Evolutionary conservation across 2,329 filamentous ascomycete species (phyloP), one percentile per base, ranked within the genome.

Genomic region (Trichothecium roseum): DNA sequence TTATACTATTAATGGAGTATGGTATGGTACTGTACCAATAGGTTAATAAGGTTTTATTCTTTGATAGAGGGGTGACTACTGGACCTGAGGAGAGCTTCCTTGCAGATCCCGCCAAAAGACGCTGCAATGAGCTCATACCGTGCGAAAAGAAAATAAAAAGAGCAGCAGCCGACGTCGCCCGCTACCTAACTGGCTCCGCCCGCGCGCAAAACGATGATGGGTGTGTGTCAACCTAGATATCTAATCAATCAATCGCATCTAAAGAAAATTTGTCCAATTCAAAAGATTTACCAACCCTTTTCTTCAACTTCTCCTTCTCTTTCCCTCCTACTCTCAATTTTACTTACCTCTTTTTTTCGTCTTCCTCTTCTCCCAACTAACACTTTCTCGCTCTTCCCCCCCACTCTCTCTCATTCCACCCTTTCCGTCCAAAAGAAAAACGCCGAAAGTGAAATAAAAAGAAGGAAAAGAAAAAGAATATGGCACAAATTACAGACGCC

Each of bases 401-500:
- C 20, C 5, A n/a, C 8, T 7, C 32, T 17, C 18, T 27, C n/a
- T n/a, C n/a, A n/a, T n/a, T n/a, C n/a, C n/a, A n/a, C n/a, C n/a
- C n/a, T n/a, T n/a, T 40, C 38, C n/a, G 28, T 31, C 32, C 10
- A 26, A 18, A 34, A 22, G n/a, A n/a, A n/a, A 31, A 18, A n/a
- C n/a, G n/a, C n/a, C n/a, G n/a, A n/a, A n/a, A n/a, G n/a, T n/a
- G n/a, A n/a, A n/a, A n/a, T 30, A 5, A 13, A n/a, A 42, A 42
- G 32, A 37, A 42, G 8, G 34, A 22, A n/a, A 30, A 33, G 30
- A 22, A 31, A 14, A 29, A 26, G 32, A 42, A 45, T 37, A 74
- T 76, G 64, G 69, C 66, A 35, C 63, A 72, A 43, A 79, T 94
- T 51, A 89, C 86, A 30, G 78, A 86, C 40, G 76, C 78, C 27